Percentiles rank a stretch among this genome's conserved stretches.
Evolutionary conservation across 208 protist genomes (phyloP).

Genomic region (Trypanosoma avium): DNA sequence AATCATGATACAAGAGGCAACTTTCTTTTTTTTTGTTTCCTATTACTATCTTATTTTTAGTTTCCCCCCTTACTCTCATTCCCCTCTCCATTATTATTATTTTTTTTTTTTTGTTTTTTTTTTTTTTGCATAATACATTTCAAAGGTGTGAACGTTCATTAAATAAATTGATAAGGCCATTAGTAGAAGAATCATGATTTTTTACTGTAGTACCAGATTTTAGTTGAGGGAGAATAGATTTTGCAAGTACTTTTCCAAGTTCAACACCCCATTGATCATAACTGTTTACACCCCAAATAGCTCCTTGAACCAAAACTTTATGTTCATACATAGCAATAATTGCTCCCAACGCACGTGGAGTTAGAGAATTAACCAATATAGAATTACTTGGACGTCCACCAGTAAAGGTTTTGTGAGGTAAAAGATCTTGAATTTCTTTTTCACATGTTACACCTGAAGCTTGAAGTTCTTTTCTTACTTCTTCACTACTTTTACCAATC

Average conservation of each 20-base stretch:
- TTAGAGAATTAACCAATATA: constrained; percentile 95
- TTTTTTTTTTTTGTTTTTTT: too few species aligned
- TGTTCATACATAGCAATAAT: constrained; percentile 98
- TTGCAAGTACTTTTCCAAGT: constrained; percentile 97
- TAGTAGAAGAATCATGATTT: constrained; percentile 94
- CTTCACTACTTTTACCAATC: constrained; percentile 90
- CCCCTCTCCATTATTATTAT: too few species aligned
- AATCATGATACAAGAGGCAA: too few species aligned
- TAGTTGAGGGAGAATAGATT: constrained; percentile 95
- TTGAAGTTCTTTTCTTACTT: constrained; percentile 80
- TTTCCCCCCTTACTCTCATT: too few species aligned
- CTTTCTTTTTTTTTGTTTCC: too few species aligned
- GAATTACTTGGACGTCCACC: constrained; percentile 96
- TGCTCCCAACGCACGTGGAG: constrained; percentile 89
- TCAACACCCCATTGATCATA: constrained; percentile 98
- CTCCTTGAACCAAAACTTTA: constrained; percentile 97
- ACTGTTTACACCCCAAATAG: constrained; percentile 97
- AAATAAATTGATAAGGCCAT: constrained; percentile 95
- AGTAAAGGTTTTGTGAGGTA: constrained; percentile 89
- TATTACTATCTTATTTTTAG: too few species aligned
- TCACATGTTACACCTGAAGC: constrained; percentile 48
- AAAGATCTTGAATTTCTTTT: constrained; percentile 52
- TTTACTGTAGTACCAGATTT: constrained; percentile 39
- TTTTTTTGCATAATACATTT: too few species aligned
- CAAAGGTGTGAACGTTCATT: constrained; percentile 71